Evolutionary conservation across 179 eudicot species (phyloP).

Genomic region (Gypsophila paniculata): DNA sequence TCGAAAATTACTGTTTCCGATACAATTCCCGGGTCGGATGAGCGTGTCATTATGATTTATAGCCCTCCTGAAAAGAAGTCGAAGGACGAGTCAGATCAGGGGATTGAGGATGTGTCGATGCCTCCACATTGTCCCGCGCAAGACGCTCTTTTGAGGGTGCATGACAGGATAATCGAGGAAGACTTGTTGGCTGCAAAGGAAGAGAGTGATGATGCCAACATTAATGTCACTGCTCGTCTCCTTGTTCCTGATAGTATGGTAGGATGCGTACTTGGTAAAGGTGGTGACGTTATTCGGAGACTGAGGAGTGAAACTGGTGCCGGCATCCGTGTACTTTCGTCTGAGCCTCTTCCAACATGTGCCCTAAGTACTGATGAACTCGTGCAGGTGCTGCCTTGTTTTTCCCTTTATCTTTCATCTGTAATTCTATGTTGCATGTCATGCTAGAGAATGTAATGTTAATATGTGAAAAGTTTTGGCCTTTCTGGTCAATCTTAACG

Average conservation of each 20-base stretch:
- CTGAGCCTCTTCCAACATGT: constrained; percentile 70
- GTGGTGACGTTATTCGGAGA: constrained; percentile 74
- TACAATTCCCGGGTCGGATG: constrained; percentile 67
- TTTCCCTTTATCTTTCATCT: not conserved
- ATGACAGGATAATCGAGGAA: constrained; percentile 64
- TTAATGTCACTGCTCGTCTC: constrained; percentile 54
- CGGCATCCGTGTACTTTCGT: constrained; percentile 68
- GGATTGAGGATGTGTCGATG: constrained; percentile 36
- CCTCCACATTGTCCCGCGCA: constrained; percentile 71
- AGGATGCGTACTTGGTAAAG: constrained; percentile 76
- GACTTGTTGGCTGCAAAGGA: constrained; percentile 46
- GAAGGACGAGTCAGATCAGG: constrained; percentile 26
- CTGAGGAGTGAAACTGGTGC: constrained; percentile 82
- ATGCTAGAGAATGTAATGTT: not conserved
- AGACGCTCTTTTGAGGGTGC: constrained; percentile 73
- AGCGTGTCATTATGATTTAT: constrained; percentile 58
- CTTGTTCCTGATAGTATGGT: constrained; percentile 73
- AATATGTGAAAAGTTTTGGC: not conserved
- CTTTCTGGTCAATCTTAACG: not conserved
- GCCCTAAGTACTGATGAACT: constrained; percentile 67
- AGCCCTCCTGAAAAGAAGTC: constrained; percentile 51
- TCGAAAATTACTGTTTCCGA: constrained; percentile 74
- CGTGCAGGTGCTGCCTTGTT: constrained; percentile 57
- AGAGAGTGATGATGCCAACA: constrained; percentile 32
- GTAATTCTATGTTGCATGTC: not conserved